These are phyloP conservation scores for Botrytis sinoallii DNA, from an alignment of 2,329 filamentous ascomycete genomes.

Conservation along the genomic window DNA sequence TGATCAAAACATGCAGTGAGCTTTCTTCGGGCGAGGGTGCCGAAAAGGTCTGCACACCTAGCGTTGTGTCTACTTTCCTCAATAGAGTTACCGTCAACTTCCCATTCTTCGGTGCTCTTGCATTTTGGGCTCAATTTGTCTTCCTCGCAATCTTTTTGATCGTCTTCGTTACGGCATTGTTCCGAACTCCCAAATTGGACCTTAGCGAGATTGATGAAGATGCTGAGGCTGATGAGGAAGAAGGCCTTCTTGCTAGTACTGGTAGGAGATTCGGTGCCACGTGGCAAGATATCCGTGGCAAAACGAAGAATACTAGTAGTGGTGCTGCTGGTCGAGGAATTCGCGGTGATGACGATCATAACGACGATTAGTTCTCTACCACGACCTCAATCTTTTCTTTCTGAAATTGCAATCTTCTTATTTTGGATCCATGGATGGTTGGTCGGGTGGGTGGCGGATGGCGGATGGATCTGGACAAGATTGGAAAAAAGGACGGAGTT, in stretches of 20 bases:
- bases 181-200: slow-evolving; percentile 76
- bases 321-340: slow-evolving; percentile 28
- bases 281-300: slow-evolving; percentile 77
- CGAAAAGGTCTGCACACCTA: slow-evolving; percentile 81
- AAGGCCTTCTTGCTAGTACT: slow-evolving; percentile 82
- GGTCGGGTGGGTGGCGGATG: background rate
- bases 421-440: background rate
- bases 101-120: slow-evolving; percentile 88
- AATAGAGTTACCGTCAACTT: slow-evolving; percentile 92
- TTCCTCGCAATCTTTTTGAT: slow-evolving; percentile 83
- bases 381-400: background rate
- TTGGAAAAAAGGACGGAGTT: slow-evolving; percentile 7
- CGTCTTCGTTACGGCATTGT: slow-evolving; percentile 73
- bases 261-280: slow-evolving; percentile 78
- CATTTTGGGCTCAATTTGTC: slow-evolving; percentile 94
- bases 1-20: slow-evolving; percentile 82
- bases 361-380: slow-evolving; percentile 1
- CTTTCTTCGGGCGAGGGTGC: slow-evolving; percentile 67
- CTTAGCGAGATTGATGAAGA: slow-evolving; percentile 80
- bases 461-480: background rate
- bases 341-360: slow-evolving; percentile 27
- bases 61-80: slow-evolving; percentile 85
- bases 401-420: background rate
- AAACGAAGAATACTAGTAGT: slow-evolving; percentile 26
- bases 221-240: slow-evolving; percentile 87